phyloP scores from a whole-genome alignment of 2,329 filamentous ascomycete species.

The Aulographum hederae region DNA sequence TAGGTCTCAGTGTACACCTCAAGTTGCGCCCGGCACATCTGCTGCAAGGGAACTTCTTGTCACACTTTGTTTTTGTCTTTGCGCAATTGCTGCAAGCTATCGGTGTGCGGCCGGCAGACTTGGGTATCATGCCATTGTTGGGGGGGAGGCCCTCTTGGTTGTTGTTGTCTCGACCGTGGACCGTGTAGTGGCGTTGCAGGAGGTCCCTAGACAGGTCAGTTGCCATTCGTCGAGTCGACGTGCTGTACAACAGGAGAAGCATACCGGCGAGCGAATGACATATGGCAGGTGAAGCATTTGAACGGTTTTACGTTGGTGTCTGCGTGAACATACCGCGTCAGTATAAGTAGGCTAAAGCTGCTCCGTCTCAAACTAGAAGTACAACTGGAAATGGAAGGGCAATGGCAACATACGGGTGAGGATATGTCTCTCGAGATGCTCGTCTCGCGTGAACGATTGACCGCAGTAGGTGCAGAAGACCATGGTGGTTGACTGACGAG shows the following conservation, averaged over 20 bases:
- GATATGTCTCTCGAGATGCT: slow-evolving; percentile 30
- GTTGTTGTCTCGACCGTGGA: slow-evolving; percentile 30
- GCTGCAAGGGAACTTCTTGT: slow-evolving; percentile 35
- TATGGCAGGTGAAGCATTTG: slow-evolving; percentile 35
- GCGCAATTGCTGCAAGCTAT: slow-evolving; percentile 35
- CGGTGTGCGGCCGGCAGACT: slow-evolving; percentile 31
- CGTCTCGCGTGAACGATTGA: slow-evolving; percentile 32
- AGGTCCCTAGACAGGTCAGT: slow-evolving; percentile 22
- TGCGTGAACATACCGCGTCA: too few species aligned
- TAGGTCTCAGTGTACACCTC: slow-evolving; percentile 27
- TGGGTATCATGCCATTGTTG: slow-evolving; percentile 30
- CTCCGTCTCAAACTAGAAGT: slow-evolving; percentile 3
- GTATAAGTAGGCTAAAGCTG: slow-evolving; percentile 5
- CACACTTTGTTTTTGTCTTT: slow-evolving; percentile 35
- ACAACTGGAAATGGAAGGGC: background rate
- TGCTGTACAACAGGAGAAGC: slow-evolving; percentile 7
- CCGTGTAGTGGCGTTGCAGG: slow-evolving; percentile 31
- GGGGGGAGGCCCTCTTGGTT: slow-evolving; percentile 29
- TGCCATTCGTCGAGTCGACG: background rate
- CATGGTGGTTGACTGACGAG: slow-evolving; percentile 16
- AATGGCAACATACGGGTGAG: slow-evolving; percentile 25
- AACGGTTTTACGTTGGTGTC: slow-evolving; percentile 37
- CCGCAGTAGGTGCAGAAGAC: slow-evolving; percentile 36
- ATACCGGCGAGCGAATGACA: slow-evolving; percentile 34
- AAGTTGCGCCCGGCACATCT: slow-evolving; percentile 31